These are phyloP conservation scores for Salix brachista DNA, from an alignment of 345 rosid genomes.

Conservation along the genomic window DNA sequence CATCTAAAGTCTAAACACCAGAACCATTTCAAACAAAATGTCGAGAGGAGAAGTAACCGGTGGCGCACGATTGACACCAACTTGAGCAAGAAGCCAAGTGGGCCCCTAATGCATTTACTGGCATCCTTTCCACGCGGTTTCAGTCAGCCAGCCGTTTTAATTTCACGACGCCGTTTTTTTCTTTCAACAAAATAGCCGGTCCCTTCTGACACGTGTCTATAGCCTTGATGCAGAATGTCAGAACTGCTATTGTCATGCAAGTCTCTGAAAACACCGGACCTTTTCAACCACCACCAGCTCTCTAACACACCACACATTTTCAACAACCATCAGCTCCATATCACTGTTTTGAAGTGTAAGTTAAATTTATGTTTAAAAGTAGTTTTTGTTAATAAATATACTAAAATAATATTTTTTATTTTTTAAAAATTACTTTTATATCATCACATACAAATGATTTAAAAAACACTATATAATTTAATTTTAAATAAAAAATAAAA, in stretches of 20 bases:
- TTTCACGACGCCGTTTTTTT: conserved; percentile 22
- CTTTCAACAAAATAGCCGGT: not conserved
- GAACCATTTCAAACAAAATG: not conserved
- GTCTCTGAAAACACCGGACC: not conserved
- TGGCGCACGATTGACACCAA: not conserved
- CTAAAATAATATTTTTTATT: too few relatives aligned
- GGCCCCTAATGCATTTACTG: not conserved
- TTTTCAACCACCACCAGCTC: not conserved
- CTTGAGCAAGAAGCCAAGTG: conserved; percentile 11
- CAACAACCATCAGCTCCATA: too few relatives aligned
- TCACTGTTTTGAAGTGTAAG: too few relatives aligned
- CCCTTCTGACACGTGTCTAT: conserved; percentile 1
- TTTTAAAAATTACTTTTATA: too few relatives aligned
- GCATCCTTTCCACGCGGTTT: conserved; percentile 13
- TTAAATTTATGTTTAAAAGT: too few relatives aligned
- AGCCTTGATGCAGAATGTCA: not conserved
- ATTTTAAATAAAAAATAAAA: too few relatives aligned
- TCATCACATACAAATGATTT: too few relatives aligned
- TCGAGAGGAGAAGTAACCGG: not conserved
- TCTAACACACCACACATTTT: too few relatives aligned
- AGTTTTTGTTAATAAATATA: too few relatives aligned
- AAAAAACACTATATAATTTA: too few relatives aligned
- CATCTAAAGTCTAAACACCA: too few relatives aligned
- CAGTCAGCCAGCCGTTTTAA: not conserved
- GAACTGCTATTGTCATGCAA: not conserved